phyloP scores from a whole-genome alignment of 345 rosid species.

The Cardamine occulta region DNA sequence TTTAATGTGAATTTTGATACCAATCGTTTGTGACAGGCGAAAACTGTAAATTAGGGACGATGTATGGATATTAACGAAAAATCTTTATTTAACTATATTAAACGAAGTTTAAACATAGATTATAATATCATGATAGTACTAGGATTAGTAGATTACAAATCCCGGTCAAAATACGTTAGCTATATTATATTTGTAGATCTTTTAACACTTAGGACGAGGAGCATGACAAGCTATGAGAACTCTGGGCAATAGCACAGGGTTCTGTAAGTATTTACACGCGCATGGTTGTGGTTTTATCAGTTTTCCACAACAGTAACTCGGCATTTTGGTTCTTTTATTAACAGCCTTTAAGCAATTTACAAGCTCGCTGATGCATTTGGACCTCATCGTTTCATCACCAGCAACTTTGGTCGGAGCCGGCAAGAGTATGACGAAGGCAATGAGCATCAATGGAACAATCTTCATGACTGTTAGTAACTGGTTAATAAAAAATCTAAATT shows the following conservation, averaged over 20 bases:
- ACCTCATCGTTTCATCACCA: not conserved
- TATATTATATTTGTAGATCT: not conserved
- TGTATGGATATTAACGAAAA: not conserved
- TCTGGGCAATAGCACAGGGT: not conserved
- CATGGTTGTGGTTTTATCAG: conserved; percentile 1
- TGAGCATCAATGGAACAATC: not conserved
- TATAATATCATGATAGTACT: not conserved
- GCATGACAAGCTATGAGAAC: not conserved
- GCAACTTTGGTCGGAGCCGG: conserved; percentile 1
- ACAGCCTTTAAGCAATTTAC: not conserved
- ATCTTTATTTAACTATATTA: not conserved
- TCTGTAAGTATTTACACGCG: not conserved
- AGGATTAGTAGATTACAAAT: conserved; percentile 10
- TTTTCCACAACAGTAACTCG: not conserved
- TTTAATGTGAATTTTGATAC: conserved; percentile 7
- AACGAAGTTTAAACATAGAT: not conserved
- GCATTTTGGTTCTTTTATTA: not conserved
- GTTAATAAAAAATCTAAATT: not conserved
- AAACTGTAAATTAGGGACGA: not conserved
- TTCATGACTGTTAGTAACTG: not conserved
- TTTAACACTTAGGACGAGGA: not conserved
- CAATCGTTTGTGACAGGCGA: not conserved
- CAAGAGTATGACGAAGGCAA: not conserved
- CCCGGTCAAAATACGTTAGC: not conserved
- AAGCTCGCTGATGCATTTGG: not conserved